phyloP scores from a whole-genome alignment of 2,329 filamentous ascomycete species.

The Sclerotiophoma versabilis region DNA sequence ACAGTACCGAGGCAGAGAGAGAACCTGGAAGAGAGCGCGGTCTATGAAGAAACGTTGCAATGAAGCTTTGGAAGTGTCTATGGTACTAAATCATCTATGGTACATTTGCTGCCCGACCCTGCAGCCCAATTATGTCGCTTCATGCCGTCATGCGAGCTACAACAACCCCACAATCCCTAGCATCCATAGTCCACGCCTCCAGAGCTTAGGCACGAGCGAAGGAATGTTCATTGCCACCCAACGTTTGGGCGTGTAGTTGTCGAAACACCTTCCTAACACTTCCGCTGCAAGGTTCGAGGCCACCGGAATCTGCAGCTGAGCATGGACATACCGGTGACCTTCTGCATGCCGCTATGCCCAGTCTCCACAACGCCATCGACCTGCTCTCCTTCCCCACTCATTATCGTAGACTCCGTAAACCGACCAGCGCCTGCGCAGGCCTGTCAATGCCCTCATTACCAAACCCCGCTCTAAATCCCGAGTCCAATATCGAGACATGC shows the following conservation, averaged over 20 bases:
- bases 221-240: conserved; percentile 30
- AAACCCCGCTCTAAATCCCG: conserved; percentile 30
- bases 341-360: conserved; percentile 25
- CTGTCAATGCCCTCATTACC: conserved; percentile 31
- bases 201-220: conserved; percentile 23
- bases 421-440: conserved; percentile 44
- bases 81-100: conserved; percentile 26
- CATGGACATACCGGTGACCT: conserved; percentile 25
- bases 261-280: conserved; percentile 18
- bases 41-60: conserved; percentile 8
- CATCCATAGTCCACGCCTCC: conserved; percentile 28
- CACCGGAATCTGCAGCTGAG: conserved; percentile 26
- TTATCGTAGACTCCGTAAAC: conserved; percentile 35
- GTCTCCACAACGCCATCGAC: conserved; percentile 23
- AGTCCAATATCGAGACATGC: conserved; percentile 21
- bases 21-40: background rate
- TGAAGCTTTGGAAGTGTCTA: conserved; percentile 28
- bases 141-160: conserved; percentile 13
- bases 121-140: conserved; percentile 23
- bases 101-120: conserved; percentile 35
- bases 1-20: background rate
- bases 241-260: conserved; percentile 14
- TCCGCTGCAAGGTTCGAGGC: conserved; percentile 16
- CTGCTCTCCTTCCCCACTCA: conserved; percentile 28
- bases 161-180: conserved; percentile 28